These are phyloP conservation scores for Sphenostylis stenocarpa DNA, from an alignment of 306 rosid genomes.

Conservation along the genomic window DNA sequence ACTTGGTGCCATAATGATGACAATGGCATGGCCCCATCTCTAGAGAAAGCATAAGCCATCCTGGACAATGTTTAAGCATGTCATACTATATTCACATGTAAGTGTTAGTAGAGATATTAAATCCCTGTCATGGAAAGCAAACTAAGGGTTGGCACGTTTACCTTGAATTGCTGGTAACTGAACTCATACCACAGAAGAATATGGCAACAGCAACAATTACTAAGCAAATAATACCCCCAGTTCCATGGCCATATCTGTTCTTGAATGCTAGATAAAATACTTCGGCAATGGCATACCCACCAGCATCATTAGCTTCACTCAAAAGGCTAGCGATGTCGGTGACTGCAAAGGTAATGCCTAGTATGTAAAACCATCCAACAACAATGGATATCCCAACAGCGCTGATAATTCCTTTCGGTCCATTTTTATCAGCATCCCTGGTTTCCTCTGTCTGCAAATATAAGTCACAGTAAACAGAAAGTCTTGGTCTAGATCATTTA, in stretches of 20 bases:
- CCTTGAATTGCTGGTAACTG: slow-evolving; percentile 98
- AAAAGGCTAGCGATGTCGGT: slow-evolving; percentile 72
- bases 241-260: slow-evolving; percentile 83
- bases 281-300: slow-evolving; percentile 97
- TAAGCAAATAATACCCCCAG: slow-evolving; percentile 89
- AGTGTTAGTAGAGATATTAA: slow-evolving; percentile 6
- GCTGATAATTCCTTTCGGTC: slow-evolving; percentile 96
- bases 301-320: slow-evolving; percentile 75
- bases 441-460: slow-evolving; percentile 90
- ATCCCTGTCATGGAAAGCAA: slow-evolving; percentile 4
- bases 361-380: slow-evolving; percentile 90
- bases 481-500: background rate
- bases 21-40: slow-evolving; percentile 98
- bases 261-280: slow-evolving; percentile 85
- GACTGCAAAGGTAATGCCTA: slow-evolving; percentile 88
- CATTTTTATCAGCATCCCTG: slow-evolving; percentile 82
- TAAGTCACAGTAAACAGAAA: slow-evolving; percentile 24
- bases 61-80: slow-evolving; percentile 41
- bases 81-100: background rate
- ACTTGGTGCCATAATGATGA: slow-evolving; percentile 85
- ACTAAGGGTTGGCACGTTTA: slow-evolving; percentile 20
- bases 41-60: slow-evolving; percentile 98
- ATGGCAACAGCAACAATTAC: slow-evolving; percentile 82
- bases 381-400: slow-evolving; percentile 83
- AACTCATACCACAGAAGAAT: slow-evolving; percentile 97